Conservation (phyloP, 257 asterid genomes). For the Primulina tabacum region DNA sequence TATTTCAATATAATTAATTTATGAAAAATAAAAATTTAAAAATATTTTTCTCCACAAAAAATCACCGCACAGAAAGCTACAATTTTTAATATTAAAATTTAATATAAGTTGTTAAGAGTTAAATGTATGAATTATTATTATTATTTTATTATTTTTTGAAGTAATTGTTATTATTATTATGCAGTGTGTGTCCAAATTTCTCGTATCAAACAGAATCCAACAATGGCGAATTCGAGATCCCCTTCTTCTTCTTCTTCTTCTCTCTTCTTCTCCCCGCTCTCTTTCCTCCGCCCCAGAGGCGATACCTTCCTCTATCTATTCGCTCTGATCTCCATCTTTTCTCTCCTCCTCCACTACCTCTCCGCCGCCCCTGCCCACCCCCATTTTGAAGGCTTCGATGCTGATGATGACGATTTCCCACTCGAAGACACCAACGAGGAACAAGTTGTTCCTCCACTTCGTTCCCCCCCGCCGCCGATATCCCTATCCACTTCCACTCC, state of each 20-base stretch:
- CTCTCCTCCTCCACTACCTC: conserved; percentile 70
- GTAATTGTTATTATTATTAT: too few species aligned
- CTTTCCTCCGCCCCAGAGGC: conserved; percentile 56
- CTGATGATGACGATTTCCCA: conserved; percentile 58
- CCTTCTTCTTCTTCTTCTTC: conserved; percentile 11
- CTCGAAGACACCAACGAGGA: conserved; percentile 30
- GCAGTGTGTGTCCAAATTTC: too few species aligned
- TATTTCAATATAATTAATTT: too few species aligned
- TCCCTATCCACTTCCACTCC: conserved; percentile 48
- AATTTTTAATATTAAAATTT: too few species aligned
- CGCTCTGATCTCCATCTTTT: conserved; percentile 53
- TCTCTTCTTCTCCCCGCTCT: conserved; percentile 35
- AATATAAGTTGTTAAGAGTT: too few species aligned
- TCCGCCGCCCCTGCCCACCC: conserved; percentile 46
- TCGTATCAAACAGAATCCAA: conserved; percentile 1
- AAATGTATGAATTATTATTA: too few species aligned
- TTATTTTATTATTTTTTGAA: too few species aligned
- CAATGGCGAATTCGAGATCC: conserved; percentile 48
- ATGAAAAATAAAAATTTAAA: too few species aligned
- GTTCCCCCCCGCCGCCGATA: conserved; percentile 54
- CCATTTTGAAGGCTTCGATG: conserved; percentile 94
- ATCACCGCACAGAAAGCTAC: too few species aligned
- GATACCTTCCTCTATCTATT: conserved; percentile 43
- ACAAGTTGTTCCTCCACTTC: conserved; percentile 30
- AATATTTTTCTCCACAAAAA: too few species aligned